Conservation (phyloP, 805 yeast species). For the Yarrowia deformans region DNA sequence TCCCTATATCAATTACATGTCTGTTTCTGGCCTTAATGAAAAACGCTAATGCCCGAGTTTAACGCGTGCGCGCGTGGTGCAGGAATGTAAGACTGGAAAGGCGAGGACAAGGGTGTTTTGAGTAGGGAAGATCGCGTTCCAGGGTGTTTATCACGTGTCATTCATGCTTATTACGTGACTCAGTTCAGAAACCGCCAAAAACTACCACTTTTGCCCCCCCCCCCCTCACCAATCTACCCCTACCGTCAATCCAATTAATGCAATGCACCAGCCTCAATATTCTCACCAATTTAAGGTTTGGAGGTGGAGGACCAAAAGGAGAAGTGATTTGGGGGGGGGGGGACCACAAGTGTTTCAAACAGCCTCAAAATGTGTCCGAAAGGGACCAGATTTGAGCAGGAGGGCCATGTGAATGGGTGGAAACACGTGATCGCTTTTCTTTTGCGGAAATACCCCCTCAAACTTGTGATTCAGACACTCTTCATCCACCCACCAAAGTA, state of each 20-base stretch:
- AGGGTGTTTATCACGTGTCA: too few relatives aligned
- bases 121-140: background rate
- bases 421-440: too few relatives aligned
- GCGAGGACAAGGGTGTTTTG: background rate
- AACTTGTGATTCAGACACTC: too few relatives aligned
- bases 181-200: too few relatives aligned
- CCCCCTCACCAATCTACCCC: background rate
- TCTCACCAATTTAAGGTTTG: slow-evolving; percentile 9
- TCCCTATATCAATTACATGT: slow-evolving; percentile 24
- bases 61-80: too few relatives aligned
- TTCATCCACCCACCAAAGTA: background rate
- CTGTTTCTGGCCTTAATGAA: slow-evolving; percentile 32
- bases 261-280: slow-evolving; percentile 35
- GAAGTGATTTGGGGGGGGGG: background rate
- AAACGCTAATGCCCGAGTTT: slow-evolving; percentile 2
- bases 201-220: background rate
- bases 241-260: slow-evolving; percentile 31
- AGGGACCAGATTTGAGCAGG: too few relatives aligned
- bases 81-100: background rate
- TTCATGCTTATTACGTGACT: too few relatives aligned
- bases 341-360: background rate
- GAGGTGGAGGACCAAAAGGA: background rate
- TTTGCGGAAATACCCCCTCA: too few relatives aligned
- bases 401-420: too few relatives aligned
- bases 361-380: too few relatives aligned